These are phyloP conservation scores for Populus tremula DNA, from an alignment of 345 rosid genomes.

Conservation along the genomic window DNA sequence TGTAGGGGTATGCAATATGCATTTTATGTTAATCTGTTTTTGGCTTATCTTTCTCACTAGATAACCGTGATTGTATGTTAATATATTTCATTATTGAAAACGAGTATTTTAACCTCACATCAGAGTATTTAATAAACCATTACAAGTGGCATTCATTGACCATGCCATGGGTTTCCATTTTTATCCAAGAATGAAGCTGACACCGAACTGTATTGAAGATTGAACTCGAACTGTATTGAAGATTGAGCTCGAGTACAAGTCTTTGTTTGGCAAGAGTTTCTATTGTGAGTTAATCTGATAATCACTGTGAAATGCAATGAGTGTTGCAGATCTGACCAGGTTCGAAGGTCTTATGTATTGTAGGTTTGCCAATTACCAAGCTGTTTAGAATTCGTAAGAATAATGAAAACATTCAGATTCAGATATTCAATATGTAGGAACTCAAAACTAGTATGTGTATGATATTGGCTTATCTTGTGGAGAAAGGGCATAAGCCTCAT, in stretches of 20 bases:
- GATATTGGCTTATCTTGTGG: neutral
- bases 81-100: neutral
- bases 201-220: neutral
- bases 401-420: neutral
- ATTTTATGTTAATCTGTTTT: neutral
- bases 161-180: neutral
- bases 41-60: neutral
- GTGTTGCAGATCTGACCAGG: neutral
- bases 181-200: too few species aligned
- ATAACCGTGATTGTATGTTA: neutral
- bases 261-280: neutral
- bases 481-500: neutral
- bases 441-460: neutral
- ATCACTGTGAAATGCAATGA: neutral
- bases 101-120: neutral
- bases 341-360: neutral
- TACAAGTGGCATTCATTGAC: neutral
- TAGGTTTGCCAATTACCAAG: neutral
- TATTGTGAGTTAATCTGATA: neutral
- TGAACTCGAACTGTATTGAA: neutral
- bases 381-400: neutral
- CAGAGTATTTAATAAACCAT: neutral
- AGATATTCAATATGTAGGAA: neutral
- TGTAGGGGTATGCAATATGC: neutral
- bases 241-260: too few species aligned